Percentiles rank a stretch among this genome's conserved stretches.
These are phyloP conservation scores for Acacia melanoxylon DNA, from an alignment of 306 rosid genomes.

Conservation along the genomic window DNA sequence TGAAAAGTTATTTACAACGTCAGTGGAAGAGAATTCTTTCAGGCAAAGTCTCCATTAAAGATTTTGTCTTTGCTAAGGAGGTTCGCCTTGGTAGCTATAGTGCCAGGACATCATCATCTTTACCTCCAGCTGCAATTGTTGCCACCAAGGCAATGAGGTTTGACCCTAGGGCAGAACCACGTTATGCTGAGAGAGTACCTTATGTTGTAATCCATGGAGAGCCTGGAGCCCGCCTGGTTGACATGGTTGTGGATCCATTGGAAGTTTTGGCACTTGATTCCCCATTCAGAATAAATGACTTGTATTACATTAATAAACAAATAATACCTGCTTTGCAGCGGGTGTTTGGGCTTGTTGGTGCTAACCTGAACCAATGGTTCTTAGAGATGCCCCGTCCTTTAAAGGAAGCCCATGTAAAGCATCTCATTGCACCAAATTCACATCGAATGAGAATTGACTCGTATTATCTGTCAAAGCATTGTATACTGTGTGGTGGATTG, in stretches of 20 bases:
- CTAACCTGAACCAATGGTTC: constrained; percentile 82
- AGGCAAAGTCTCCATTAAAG: constrained; percentile 72
- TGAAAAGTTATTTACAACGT: constrained; percentile 72
- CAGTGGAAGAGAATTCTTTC: constrained; percentile 92
- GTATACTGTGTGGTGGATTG: constrained; percentile 80
- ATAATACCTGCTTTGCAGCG: constrained; percentile 93
- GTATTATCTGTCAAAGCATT: constrained; percentile 89
- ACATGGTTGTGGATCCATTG: constrained; percentile 93
- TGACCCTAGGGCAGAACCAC: constrained; percentile 94
- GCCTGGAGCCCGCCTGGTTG: constrained; percentile 89
- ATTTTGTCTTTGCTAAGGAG: constrained; percentile 96
- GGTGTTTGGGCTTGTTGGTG: constrained; percentile 84
- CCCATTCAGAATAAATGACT: constrained; percentile 74
- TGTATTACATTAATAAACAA: constrained; percentile 89
- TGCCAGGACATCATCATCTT: constrained; percentile 70
- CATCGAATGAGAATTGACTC: constrained; percentile 84
- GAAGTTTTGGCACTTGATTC: constrained; percentile 77
- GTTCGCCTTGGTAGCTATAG: constrained; percentile 87
- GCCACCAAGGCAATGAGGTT: constrained; percentile 85
- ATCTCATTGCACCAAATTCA: constrained; percentile 45
- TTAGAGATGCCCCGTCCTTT: constrained; percentile 80
- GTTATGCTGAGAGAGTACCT: constrained; percentile 86
- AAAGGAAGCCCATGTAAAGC: constrained; percentile 68
- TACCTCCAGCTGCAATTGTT: constrained; percentile 97
- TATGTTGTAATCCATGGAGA: constrained; percentile 89